Base-by-base conservation (phyloP, 108 stramenopile genomes). In the Cyclotella choctawhatcheeana region DNA sequence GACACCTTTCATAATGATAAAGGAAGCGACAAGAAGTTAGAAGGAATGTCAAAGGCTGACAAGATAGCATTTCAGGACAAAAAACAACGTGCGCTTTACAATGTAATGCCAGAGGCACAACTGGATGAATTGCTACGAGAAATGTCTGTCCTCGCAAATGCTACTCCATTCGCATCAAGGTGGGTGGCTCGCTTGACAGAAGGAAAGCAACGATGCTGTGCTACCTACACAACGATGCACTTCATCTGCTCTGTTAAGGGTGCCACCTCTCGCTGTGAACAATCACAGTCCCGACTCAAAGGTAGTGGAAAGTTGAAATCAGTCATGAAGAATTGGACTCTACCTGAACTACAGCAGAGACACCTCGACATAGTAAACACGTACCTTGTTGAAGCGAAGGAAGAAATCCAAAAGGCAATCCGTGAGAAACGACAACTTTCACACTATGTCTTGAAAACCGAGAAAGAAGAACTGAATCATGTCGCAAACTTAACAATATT, bases 1-100 rank as follows among this genome's bases (percentile, higher is more conserved):
- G 59, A 61, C 20, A 37, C 59, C 12, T 61, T 8, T 3, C 59
- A 61, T 40, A 61, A 61, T 61, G 35, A 40, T 18, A 40, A 61
- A 61, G 37, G 37, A 12, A 35, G 17, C 7, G 35, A 61, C 21
- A 40, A 61, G 59, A 37, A 61, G 34, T 5, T 30, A 27, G 58
- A 33, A n/a, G 58, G 62, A 5, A 45, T 45, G 27, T 3, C 5
- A 2, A n/a, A 10, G 4, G 47, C 4, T n/a, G 4, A 10, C 12
- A 48, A 48, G 17, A n/a, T 4, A n/a, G 17, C 12, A n/a, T 48
- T 48, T n/a, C 8, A 17, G 8, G n/a, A 10, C 4, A n/a, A n/a
- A n/a, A 48, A n/a, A n/a, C 8, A n/a, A 4, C 47, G 18, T n/a
- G n/a, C n/a, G 4, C 18, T 48, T 10, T 48, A 48, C 18, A n/a